Evolutionary conservation across 352 stramenopile genomes (phyloP), one percentile per base, ranked within the genome.

Genomic region (Globisporangium recalcitrans): DNA sequence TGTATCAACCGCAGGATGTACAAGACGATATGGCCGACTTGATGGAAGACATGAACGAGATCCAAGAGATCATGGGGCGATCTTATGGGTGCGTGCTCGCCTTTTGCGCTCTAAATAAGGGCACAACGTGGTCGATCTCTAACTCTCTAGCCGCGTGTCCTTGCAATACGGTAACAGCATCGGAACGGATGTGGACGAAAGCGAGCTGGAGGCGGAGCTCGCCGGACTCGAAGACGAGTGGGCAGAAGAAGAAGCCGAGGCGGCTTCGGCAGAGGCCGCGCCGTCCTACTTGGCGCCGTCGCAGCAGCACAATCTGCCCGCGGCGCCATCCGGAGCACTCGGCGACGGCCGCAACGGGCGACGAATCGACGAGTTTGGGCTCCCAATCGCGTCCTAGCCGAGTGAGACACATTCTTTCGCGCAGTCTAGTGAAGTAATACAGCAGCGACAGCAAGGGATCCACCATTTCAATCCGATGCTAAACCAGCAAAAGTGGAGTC

Each of bases 31-130:
- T 99, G 86, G 95, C 94, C 1, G 92, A 99, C 32, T 75, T 98
- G 55, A 97, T 99, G 82, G 91, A 98, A 67, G 97, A 99, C 63
- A 98, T 99, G 82, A 97, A 98, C 66, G 96, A 99, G 71, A 98
- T 99, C 63, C 98, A 99, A 64, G 96, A 99, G 63, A 90, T 96
- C 46, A 87, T 99, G 72, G 95, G 93, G 9, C 86, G 92, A 47
- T 98, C 96, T 34, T 99, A 98, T 70, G 91, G 85, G 85, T 93
- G 77, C 55, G 72, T 55, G 38, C 7, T 5, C 21, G 38, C 21
- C 19, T 0, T 7, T 21, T 21, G 21, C 4, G 7, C 16, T 10
- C 2, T 46, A 11, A 2, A 10, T 3, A 16, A 21, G 7, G 1
- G 8, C 19, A 6, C 16, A 21, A 46, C 4, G 2, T 21, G 38